Conservation (phyloP, 2,329 filamentous ascomycete species). For the Phaeosphaeria sp. region DNA sequence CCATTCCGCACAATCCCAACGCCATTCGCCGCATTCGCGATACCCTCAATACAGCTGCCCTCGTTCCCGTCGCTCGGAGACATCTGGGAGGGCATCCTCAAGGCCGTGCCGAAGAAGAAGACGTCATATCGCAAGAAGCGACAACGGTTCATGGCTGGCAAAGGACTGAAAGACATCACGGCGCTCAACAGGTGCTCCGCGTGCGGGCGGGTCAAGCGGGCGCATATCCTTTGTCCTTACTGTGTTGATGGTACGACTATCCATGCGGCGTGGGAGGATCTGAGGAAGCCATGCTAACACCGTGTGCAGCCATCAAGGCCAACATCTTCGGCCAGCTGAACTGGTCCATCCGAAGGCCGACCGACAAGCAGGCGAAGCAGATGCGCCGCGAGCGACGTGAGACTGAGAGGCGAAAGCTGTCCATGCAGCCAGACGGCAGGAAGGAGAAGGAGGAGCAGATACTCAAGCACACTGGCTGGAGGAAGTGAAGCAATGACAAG, state of each 20-base stretch:
- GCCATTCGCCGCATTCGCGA: conserved; percentile 56
- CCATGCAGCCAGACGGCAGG: conserved; percentile 27
- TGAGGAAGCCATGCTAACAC: conserved; percentile 7
- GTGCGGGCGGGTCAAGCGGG: conserved; percentile 86
- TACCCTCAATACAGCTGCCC: conserved; percentile 60
- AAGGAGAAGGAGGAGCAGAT: conserved; percentile 36
- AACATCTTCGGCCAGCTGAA: conserved; percentile 40
- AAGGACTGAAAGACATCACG: conserved; percentile 90
- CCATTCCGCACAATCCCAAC: conserved; percentile 67
- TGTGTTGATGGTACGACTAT: conserved; percentile 78
- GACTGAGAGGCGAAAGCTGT: conserved; percentile 19
- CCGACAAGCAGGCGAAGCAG: conserved; percentile 40
- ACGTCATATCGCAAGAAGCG: conserved; percentile 96
- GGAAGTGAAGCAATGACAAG: conserved; percentile 10
- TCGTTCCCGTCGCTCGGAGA: conserved; percentile 65
- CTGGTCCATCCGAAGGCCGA: conserved; percentile 34
- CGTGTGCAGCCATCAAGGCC: conserved; percentile 39
- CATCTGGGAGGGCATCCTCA: conserved; percentile 91
- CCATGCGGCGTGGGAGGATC: not conserved
- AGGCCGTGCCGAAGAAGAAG: conserved; percentile 98
- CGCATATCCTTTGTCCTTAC: conserved; percentile 85
- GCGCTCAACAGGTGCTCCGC: conserved; percentile 86
- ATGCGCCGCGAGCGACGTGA: conserved; percentile 28
- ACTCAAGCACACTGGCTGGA: conserved; percentile 39
- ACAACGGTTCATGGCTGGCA: conserved; percentile 92